Conservation (phyloP, 2,329 filamentous ascomycete genomes). For the Alternaria ventricosa region DNA sequence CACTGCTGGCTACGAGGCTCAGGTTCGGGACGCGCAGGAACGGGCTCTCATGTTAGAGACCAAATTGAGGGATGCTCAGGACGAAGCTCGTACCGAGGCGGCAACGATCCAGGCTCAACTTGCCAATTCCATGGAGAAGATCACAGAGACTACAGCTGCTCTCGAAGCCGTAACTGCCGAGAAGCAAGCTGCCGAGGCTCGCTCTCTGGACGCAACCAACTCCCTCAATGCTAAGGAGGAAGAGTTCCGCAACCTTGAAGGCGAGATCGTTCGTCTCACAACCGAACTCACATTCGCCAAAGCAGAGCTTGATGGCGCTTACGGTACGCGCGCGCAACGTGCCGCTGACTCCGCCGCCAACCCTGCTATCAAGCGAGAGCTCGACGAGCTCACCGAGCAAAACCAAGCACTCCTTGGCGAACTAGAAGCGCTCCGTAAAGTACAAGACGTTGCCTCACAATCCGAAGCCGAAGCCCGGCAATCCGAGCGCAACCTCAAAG, state of each 20-base stretch:
- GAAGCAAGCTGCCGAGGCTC: slow-evolving; percentile 43
- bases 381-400: slow-evolving; percentile 61
- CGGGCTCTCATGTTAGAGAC: slow-evolving; percentile 42
- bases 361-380: slow-evolving; percentile 65
- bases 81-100: slow-evolving; percentile 44
- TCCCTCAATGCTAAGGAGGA: slow-evolving; percentile 43
- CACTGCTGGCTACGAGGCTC: slow-evolving; percentile 40
- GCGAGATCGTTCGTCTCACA: slow-evolving; percentile 69
- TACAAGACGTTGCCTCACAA: slow-evolving; percentile 44
- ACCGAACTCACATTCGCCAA: slow-evolving; percentile 88
- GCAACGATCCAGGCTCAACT: slow-evolving; percentile 48
- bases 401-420: slow-evolving; percentile 53
- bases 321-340: slow-evolving; percentile 75
- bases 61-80: slow-evolving; percentile 38
- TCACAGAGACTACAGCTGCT: slow-evolving; percentile 34
- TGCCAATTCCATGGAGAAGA: slow-evolving; percentile 40
- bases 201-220: slow-evolving; percentile 35
- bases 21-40: slow-evolving; percentile 40
- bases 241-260: slow-evolving; percentile 57
- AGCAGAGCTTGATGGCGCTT: slow-evolving; percentile 92
- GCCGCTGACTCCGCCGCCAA: slow-evolving; percentile 67
- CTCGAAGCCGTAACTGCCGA: slow-evolving; percentile 35
- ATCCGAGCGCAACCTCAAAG: slow-evolving; percentile 61
- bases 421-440: slow-evolving; percentile 51
- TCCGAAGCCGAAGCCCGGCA: slow-evolving; percentile 46